phyloP scores from a whole-genome alignment of 2,329 filamentous ascomycete genomes.

The Pseudogymnoascus sp. region DNA sequence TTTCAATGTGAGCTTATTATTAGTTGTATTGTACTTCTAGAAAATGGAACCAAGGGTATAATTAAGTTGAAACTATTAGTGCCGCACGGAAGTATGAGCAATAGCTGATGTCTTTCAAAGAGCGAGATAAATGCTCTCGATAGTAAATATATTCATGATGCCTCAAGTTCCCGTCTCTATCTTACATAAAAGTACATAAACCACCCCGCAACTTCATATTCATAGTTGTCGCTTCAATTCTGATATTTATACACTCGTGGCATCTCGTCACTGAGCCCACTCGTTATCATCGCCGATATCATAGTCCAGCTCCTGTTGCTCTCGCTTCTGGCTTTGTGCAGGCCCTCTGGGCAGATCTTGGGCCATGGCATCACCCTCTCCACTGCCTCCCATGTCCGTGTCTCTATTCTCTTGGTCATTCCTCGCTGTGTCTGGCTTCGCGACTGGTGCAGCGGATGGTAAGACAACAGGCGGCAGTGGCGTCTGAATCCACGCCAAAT shows the following conservation, averaged over 20 bases:
- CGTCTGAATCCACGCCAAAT: constrained; percentile 53
- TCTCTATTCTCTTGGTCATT: constrained; percentile 16
- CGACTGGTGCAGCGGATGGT: constrained; percentile 8
- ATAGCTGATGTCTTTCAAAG: neutral
- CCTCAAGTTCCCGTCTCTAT: neutral
- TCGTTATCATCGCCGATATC: constrained; percentile 37
- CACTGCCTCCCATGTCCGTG: constrained; percentile 17
- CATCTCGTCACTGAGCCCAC: constrained; percentile 18
- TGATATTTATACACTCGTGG: neutral
- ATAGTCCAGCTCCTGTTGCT: constrained; percentile 30
- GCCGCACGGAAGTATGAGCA: neutral
- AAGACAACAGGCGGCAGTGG: constrained; percentile 23
- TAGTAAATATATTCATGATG: neutral
- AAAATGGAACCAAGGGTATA: constrained; percentile 1
- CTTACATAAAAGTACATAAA: neutral
- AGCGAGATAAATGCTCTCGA: neutral
- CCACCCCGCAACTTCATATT: neutral
- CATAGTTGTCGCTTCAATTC: neutral
- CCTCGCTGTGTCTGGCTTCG: constrained; percentile 12
- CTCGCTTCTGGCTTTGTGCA: constrained; percentile 12
- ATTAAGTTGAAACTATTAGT: neutral
- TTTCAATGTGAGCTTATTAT: constrained; percentile 8
- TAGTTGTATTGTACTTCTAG: constrained; percentile 6
- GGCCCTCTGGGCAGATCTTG: constrained; percentile 9
- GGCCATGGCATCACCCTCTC: constrained; percentile 27